Evolutionary conservation across 345 rosid species (phyloP).

Genomic region (Angophora floribunda): DNA sequence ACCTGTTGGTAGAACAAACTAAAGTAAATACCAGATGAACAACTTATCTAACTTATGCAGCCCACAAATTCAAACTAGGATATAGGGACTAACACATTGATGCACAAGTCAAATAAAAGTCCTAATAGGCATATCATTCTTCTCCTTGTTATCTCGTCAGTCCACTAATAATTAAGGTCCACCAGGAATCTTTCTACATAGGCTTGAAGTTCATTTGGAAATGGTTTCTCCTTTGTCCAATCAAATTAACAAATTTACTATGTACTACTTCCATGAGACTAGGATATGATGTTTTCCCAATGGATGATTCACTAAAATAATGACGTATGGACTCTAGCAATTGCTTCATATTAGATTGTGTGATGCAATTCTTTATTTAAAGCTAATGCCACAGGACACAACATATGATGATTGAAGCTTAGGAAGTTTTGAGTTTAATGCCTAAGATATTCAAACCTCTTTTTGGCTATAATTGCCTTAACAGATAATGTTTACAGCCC

Average conservation of each 20-base stretch:
- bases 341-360: not conserved
- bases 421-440: not conserved
- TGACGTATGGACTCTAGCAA: not conserved
- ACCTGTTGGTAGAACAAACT: conserved; percentile 38
- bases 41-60: not conserved
- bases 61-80: not conserved
- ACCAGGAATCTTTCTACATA: not conserved
- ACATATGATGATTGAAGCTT: not conserved
- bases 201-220: not conserved
- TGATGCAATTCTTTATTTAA: not conserved
- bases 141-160: not conserved
- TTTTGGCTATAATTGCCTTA: not conserved
- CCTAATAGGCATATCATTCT: not conserved
- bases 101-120: not conserved
- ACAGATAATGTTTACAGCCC: not conserved
- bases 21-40: not conserved
- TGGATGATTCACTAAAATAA: not conserved
- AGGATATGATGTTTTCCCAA: not conserved
- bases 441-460: not conserved
- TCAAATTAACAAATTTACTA: not conserved
- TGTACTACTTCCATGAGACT: not conserved
- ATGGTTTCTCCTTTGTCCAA: not conserved
- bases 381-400: not conserved
- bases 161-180: not conserved
- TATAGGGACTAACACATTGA: not conserved